Evolutionary conservation across 192 early-diverging fungal genomes (phyloP), one percentile per base, ranked within the genome.

Genomic region (Chytriomyces sp.): DNA sequence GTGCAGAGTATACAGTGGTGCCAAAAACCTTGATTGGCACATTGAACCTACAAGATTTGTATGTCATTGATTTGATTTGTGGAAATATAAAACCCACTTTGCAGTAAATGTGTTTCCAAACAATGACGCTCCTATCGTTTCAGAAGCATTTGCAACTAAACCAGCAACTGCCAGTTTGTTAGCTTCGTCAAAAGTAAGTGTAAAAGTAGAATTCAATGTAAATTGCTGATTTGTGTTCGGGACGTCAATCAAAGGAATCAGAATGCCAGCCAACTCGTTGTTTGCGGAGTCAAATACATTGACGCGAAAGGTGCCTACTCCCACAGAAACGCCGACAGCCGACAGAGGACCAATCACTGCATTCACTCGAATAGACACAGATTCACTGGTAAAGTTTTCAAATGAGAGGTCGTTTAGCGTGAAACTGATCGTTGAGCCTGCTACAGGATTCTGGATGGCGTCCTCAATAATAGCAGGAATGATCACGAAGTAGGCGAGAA

Each of bases 401-500:
- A 79, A 39, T 28, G 17, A 53, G 60, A 79, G 54, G 7, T 67
- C 37, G 12, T 49, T 10, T 17, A 49, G 54, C 14, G 8, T 28
- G 19, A 26, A 14, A 28, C 7, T 56, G 54, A 25, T 69, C 25
- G 68, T 39, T 22, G 17, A 73, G 19, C 37, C 59, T 72, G 41
- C 0, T 10, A 10, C 63, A 64, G 78, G 41, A 0, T 0, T 49
- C 41, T 75, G 64, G 36, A 79, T 61, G 26, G 63, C 53, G 65
- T 58, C 30, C 44, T 79, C 74, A 62, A 79, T 58, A 39, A 72
- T 61, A 4, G 39, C 55, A 70, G 78, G 78, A 49, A 79, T 67
- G 53, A 79, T 52, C 64, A 79, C 59, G 66, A 79, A 79, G 74
- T 79, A 79, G 10, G 33, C 36, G 17, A 76, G 14, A 33, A 74